Conservation (phyloP, 129 eudicot species). For the Arctium lappa region DNA sequence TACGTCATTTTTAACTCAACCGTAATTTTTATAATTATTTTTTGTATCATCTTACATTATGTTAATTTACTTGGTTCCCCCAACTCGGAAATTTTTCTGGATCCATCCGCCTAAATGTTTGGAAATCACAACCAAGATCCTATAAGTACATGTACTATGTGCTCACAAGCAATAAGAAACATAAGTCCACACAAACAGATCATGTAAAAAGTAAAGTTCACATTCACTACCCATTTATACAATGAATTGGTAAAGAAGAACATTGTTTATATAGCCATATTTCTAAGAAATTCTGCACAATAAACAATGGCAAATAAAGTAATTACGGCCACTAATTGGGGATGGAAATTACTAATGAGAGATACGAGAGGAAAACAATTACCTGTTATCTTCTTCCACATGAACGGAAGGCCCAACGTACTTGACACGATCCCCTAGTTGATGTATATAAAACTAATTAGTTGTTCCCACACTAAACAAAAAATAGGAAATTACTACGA, state of each 20-base stretch:
- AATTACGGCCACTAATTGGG: neutral
- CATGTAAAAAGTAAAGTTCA: constrained; percentile 1
- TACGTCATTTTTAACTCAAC: neutral
- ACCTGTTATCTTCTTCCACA: constrained; percentile 71
- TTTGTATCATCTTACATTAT: neutral
- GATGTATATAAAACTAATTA: constrained; percentile 13
- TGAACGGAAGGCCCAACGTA: constrained; percentile 62
- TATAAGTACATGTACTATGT: neutral
- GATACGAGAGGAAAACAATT: constrained; percentile 14
- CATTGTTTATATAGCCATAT: constrained; percentile 9
- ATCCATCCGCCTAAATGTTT: neutral
- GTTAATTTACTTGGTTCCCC: neutral
- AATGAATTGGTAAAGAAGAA: neutral
- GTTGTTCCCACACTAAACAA: neutral
- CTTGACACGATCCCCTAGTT: constrained; percentile 88
- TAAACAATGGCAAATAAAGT: neutral
- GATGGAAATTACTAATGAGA: constrained; percentile 3
- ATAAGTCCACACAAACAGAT: neutral
- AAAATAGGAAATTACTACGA: neutral
- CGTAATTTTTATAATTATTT: neutral
- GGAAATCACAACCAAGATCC: constrained; percentile 17
- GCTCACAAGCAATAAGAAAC: constrained; percentile 5
- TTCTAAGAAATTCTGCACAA: neutral
- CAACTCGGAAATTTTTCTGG: neutral
- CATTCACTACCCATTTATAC: neutral